Percentiles rank a stretch among this genome's conserved stretches.
Evolutionary conservation across 2,329 filamentous ascomycete genomes (phyloP).

Genomic region (Ceratocystis alfenasii): DNA sequence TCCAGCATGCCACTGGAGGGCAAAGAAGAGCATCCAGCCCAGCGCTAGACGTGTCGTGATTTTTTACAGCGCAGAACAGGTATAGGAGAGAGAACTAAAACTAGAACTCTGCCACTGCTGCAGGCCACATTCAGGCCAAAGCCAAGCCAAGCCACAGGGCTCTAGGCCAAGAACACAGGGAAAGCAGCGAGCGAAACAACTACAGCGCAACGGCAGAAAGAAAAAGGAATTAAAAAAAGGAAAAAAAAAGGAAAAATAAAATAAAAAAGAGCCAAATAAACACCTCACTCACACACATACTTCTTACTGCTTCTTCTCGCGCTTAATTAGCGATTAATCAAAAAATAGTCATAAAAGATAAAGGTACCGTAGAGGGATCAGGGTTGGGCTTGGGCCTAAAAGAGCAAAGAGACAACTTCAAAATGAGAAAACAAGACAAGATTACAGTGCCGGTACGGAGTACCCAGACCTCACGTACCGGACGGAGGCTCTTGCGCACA

Average conservation of each 20-base stretch:
- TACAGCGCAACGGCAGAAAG: not conserved
- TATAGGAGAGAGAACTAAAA: not conserved
- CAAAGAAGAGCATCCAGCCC: not conserved
- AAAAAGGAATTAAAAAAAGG: not conserved
- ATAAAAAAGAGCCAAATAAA: not conserved
- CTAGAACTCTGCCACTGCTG: not conserved
- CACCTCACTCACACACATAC: not conserved
- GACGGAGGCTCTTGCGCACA: constrained; percentile 7
- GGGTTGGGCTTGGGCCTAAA: constrained; percentile 1
- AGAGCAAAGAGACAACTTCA: constrained; percentile 2
- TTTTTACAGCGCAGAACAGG: not conserved
- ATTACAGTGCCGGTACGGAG: constrained; percentile 12
- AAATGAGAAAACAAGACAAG: constrained; percentile 4
- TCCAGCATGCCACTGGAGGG: not conserved
- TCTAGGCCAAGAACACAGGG: not conserved
- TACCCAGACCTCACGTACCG: constrained; percentile 5
- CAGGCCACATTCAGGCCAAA: constrained; percentile 7
- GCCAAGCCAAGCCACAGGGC: constrained; percentile 5
- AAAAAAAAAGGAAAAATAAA: not conserved
- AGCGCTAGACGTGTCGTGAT: not conserved
- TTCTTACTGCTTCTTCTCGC: not conserved
- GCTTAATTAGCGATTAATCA: constrained; percentile 3
- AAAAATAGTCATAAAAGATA: not conserved
- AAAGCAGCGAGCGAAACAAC: not conserved
- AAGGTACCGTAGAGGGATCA: not conserved